Conservation (phyloP, 768 basidiomycete genomes). For the Hygrophorus pudorinus region DNA sequence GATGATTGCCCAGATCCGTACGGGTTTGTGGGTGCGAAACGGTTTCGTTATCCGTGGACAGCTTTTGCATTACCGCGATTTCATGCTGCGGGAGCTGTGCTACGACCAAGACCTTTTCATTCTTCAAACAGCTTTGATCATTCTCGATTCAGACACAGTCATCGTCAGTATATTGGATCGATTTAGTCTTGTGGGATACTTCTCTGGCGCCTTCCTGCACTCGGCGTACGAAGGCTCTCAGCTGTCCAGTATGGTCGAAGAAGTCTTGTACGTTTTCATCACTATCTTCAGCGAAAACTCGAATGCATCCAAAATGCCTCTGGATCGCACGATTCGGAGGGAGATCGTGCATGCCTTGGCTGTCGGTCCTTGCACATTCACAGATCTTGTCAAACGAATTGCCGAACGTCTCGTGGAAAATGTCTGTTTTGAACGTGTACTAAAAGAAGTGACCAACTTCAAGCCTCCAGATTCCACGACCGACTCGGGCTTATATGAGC, state of each 20-base stretch:
- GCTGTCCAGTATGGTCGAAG: conserved; percentile 81
- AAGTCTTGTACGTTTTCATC: conserved; percentile 81
- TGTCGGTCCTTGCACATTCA: conserved; percentile 79
- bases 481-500: conserved; percentile 81
- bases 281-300: conserved; percentile 77
- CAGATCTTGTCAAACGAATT: conserved; percentile 84
- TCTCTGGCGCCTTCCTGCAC: conserved; percentile 56
- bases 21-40: conserved; percentile 95
- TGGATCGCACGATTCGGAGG: conserved; percentile 55
- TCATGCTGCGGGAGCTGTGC: conserved; percentile 89
- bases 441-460: conserved; percentile 75
- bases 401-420: conserved; percentile 86
- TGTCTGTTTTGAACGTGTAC: conserved; percentile 66
- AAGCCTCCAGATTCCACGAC: conserved; percentile 66
- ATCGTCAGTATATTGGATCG: conserved; percentile 84
- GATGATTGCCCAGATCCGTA: conserved; percentile 91
- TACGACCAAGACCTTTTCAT: conserved; percentile 93
- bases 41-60: conserved; percentile 94
- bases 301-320: conserved; percentile 58
- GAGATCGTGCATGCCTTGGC: conserved; percentile 90
- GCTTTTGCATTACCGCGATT: conserved; percentile 91
- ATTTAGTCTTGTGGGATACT: conserved; percentile 74
- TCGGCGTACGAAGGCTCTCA: conserved; percentile 60
- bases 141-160: conserved; percentile 69
- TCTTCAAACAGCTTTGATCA: conserved; percentile 73